phyloP scores from a whole-genome alignment of 2,329 filamentous ascomycete genomes.

The Sporothrix phasma region DNA sequence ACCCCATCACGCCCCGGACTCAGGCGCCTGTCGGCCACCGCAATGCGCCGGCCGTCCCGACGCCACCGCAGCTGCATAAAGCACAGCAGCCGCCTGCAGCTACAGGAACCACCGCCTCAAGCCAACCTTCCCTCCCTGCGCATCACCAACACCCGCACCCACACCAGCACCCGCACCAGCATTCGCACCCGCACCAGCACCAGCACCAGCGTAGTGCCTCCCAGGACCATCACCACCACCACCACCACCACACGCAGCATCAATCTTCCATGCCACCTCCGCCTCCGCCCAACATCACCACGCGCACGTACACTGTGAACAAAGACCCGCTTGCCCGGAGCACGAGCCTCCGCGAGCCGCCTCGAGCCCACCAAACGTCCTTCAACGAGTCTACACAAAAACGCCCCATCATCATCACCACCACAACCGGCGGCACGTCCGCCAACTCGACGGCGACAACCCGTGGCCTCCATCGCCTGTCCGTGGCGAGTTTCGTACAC shows the following conservation, averaged over 20 bases:
- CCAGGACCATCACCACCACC: constrained; percentile 7
- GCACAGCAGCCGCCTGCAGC: constrained; percentile 7
- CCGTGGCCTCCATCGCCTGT: constrained; percentile 26
- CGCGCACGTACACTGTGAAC: constrained; percentile 44
- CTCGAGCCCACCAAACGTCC: constrained; percentile 40
- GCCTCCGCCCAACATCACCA: constrained; percentile 28
- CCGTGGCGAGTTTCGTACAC: constrained; percentile 28
- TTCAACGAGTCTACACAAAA: constrained; percentile 41
- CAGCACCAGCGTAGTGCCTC: constrained; percentile 8
- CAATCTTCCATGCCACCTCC: constrained; percentile 25
- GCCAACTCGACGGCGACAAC: background rate
- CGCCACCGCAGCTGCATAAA: constrained; percentile 17
- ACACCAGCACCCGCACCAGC: no score
- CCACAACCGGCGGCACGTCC: constrained; percentile 29
- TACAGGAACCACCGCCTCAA: background rate
- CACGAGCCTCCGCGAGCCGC: constrained; percentile 38
- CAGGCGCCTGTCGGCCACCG: constrained; percentile 15
- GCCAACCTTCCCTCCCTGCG: background rate
- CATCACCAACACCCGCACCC: constrained; percentile 11
- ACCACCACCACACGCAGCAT: constrained; percentile 10
- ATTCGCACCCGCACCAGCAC: constrained; percentile 9
- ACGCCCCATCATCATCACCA: constrained; percentile 49
- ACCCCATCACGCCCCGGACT: constrained; percentile 14
- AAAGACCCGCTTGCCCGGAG: constrained; percentile 41
- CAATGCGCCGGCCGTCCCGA: constrained; percentile 15